Base-by-base conservation (phyloP, 768 basidiomycete genomes). In the Trametes villosa region DNA sequence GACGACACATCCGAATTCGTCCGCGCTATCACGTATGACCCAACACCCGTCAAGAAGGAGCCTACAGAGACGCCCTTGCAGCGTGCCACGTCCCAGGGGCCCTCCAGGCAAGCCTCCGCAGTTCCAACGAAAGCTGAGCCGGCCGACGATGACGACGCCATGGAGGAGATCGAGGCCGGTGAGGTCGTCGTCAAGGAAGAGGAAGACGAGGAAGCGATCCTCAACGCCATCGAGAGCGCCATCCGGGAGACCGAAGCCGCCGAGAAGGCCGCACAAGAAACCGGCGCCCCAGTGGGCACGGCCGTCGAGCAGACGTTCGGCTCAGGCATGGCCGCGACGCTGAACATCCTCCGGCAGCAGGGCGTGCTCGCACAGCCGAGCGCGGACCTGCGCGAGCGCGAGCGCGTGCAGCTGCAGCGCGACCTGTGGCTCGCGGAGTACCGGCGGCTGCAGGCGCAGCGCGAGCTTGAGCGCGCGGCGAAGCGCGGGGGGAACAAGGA, bases 1-100 rank as follows among this genome's bases (percentile, higher is more conserved):
- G 96, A 98, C 70, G 96, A 98, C 66, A 98, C 96, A 0, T 94
- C 94, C 1, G 96, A 98, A 72, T 99, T 99, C 65, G 92, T 98
- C 40, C 87, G 95, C 18, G 87, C 87, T 17, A 91, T 93, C 47
- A 85, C 86, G 2, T 86, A 85, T 63, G 84, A 86, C 64, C 86
- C 88, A 0, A 72, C 82, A 1, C 75, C 68, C 4, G 65, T 75
- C 44, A 76, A 76, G 70, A 72, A 73, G 59, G 71, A 75, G 42
- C 63, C 66, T 30, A 61, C 67, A 15, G 63, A 71, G 49, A 12
- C 65, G 8, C 65, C 56, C 47, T 62, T 50, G 63, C 74, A 53
- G 6, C 53, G 45, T 3, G 64, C 15, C 49, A 67, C 22, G 64
- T 75, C 70, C 69, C 76, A 53, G 13, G 65, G 59, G 12, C 45